Base-by-base conservation (phyloP, 176 grass and related monocot species). In the Alloteropsis semialata region DNA sequence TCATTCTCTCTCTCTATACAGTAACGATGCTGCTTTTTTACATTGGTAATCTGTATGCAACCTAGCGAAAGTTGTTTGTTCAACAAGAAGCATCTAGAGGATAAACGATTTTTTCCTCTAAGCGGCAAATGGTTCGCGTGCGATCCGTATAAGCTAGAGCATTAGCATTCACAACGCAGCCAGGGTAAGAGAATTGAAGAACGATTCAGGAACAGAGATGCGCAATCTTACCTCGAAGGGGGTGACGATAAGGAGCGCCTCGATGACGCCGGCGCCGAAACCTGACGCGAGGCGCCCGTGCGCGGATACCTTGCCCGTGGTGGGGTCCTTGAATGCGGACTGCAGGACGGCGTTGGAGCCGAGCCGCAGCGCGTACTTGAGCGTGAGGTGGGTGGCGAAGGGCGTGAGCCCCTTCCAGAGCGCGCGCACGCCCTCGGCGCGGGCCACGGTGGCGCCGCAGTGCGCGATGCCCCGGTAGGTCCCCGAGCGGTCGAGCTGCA, bases 341-440 rank as follows among this genome's bases (percentile, higher is more conserved):
- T 99, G 96, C 53, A 99, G 82, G 44, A 99, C 65, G 65, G 96
- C 87, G 51, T 99, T 99, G 68, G 96, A 99, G 56, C 96, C 96
- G 82, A 99, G 94, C 1, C 96, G 89, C 21, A 99, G 93, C 29
- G 96, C 81, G 91, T 99, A 99, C 89, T 99, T 99, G 89, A 99
- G 92, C 56, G 91, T 99, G 73, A 99, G 88, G 80, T 99, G 96
- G 4, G 96, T 99, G 67, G 96, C 96, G 85, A 99, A 99, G 57
- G 96, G 96, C 60, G 96, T 99, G 70, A 99, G 91, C 2, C 96
- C 96, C 85, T 99, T 99, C 96, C 93, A 99, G 55, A 99, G 91
- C 39, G 96, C 96, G 27, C 85, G 87, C 28, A 85, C 91, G 67
- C 96, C 96, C 88, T 99, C 96, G 11, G 96, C 74, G 53, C 83